Base-by-base conservation (phyloP, 345 rosid species). In the Eucalyptus cloeziana region DNA sequence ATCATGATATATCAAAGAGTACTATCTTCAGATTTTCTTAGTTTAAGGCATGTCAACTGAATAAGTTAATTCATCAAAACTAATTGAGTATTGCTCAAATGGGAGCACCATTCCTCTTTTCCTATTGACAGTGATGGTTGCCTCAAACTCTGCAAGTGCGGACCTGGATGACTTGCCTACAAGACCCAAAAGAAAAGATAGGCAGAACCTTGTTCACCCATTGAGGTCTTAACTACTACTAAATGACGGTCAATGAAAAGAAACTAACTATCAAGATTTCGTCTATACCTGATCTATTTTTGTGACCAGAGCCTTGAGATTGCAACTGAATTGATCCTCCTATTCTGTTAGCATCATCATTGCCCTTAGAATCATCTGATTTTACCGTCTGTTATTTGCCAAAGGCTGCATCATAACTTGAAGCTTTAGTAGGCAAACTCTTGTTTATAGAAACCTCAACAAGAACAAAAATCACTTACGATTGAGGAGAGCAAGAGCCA, bases 71-170 rank as follows among this genome's bases (percentile, higher is more conserved):
- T 93, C 92, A 45, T 94, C 94, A 86, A 95, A 94, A 43, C 94
- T 93, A 45, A 95, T 90, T 27, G 94, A 94, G 88, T 93, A 90
- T 67, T 90, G 94, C 86, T 94, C 91, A 89, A 93, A 95, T 87
- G 96, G 94, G 89, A 94, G 95, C 88, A 94, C 93, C 97, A 95
- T 95, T 92, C 97, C 97, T 88, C 67, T 93, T 86, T 88, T 94
- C 69, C 62, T 91, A n/a, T 80, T 47, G 44, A 86, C 37, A 8
- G 27, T 80, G 13, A 86, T 30, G 25, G 85, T 60, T 8, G 50
- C 47, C 27, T 49, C 22, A 7, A 47, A 67, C 79, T 43, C 19
- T 30, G 33, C 40, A 31, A 71, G 30, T 43, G 88, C 31, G 27
- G 40, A 31, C 45, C 58, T 58, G 5, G 89, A 81, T 33, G 91